Percentiles rank a stretch among this genome's conserved stretches.
Evolutionary conservation across 768 basidiomycete species (phyloP).

Genomic region (Lactarius hengduanensis): DNA sequence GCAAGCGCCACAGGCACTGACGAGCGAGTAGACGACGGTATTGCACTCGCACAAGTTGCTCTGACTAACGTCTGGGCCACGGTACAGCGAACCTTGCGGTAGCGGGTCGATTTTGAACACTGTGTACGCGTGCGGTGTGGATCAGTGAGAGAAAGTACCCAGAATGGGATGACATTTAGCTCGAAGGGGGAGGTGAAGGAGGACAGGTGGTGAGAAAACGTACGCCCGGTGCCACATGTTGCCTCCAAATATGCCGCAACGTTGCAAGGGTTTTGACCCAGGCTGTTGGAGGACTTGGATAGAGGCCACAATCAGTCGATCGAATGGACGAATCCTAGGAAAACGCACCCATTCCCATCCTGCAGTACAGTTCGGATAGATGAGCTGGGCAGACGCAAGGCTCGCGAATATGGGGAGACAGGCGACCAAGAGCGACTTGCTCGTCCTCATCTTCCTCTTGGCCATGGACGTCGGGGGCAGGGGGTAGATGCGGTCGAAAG

Average conservation of each 20-base stretch:
- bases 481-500: not conserved
- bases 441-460: not conserved
- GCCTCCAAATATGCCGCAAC: conserved; percentile 9
- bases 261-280: conserved; percentile 15
- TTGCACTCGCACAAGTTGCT: conserved; percentile 5
- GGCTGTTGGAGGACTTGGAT: conserved; percentile 13
- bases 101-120: not conserved
- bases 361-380: conserved; percentile 15
- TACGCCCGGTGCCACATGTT: conserved; percentile 2
- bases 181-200: too few species aligned
- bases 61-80: not conserved
- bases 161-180: not conserved
- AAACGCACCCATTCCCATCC: conserved; percentile 14
- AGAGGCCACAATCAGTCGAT: not conserved
- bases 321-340: not conserved
- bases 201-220: not conserved
- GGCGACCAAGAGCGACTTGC: not conserved
- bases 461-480: not conserved
- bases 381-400: not conserved
- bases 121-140: not conserved
- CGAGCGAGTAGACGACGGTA: conserved; percentile 11
- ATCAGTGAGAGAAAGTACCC: not conserved
- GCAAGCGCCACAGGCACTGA: conserved; percentile 8
- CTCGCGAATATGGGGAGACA: conserved; percentile 1
- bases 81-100: not conserved